Evolutionary conservation across 768 basidiomycete species (phyloP), one percentile per base, ranked within the genome.

Genomic region (Trametes gibbosa): DNA sequence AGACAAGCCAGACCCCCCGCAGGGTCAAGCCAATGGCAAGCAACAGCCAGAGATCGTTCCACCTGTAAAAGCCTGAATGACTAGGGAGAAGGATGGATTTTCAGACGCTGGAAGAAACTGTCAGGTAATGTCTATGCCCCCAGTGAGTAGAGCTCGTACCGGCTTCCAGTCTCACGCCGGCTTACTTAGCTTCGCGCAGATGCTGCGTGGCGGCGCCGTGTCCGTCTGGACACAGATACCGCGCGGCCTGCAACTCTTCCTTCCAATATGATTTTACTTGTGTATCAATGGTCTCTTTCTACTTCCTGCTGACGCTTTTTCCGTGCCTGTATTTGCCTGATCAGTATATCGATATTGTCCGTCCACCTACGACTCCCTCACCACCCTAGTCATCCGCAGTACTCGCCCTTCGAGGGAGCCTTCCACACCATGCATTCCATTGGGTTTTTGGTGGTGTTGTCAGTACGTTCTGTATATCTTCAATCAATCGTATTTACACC

Each of bases 31-130:
- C 46, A 39, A 7, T 17, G 47, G 40, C 19, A 65, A 62, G 41
- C 68, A 61, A 50, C 62, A 58, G 24, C 58, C 46, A 8, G 52
- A 56, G n/a, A 40, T 56, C 19, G n/a, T 24, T 5, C 24, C 56
- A 10, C 50, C 58, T 14, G 29, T 43, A 23, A 50, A 52, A n/a
- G 9, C 53, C 19, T 49, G 49, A 45, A 14, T 13, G 51, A 48
- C 39, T 47, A 29, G 32, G 37, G 27, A 5, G 23, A 25, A 12
- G 21, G 24, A 12, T 41, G 14, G 34, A 43, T 42, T 35, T 24
- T n/a, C 23, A 29, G 37, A 40, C 16, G 53, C 35, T 17, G 23
- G 35, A 5, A 23, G 37, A 16, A 35, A 46, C 19, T 37, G 21
- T 17, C 29, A 10, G 23, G 23, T 9, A 5, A 8, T 9, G 14